A percentile compares a stretch with the other conserved stretches of the same genome.
These are phyloP conservation scores for Coemansia reversa DNA, from an alignment of 192 early-diverging fungal genomes.

Conservation along the genomic window DNA sequence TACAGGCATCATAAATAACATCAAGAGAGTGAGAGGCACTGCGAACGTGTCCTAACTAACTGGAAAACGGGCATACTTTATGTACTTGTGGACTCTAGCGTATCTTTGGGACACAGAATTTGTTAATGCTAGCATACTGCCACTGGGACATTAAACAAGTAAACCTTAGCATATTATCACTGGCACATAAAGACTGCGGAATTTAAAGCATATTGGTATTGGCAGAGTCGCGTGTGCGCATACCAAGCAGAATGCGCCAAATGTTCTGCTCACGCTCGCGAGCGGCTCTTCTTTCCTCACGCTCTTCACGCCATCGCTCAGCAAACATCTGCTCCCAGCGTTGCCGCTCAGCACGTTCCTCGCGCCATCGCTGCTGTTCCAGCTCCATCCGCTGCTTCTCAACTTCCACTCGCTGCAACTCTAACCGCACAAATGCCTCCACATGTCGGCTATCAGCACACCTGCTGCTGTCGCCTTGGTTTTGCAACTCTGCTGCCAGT, in stretches of 20 bases:
- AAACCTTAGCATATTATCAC: too few species aligned
- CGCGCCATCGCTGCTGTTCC: constrained; percentile 37
- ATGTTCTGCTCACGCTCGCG: constrained; percentile 30
- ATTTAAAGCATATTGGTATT: too few species aligned
- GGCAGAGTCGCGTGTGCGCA: constrained; percentile 5
- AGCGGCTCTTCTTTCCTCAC: constrained; percentile 22
- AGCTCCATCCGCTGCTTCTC: constrained; percentile 21
- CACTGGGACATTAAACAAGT: too few species aligned
- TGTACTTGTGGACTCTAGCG: too few species aligned
- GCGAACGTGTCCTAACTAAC: too few species aligned
- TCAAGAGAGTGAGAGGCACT: too few species aligned
- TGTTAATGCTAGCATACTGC: too few species aligned
- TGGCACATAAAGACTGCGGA: too few species aligned
- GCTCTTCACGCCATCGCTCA: constrained; percentile 39
- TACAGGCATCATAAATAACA: neutral
- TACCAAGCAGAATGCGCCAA: constrained; percentile 20
- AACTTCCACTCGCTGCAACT: constrained; percentile 20
- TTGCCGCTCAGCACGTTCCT: constrained; percentile 24
- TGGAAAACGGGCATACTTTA: too few species aligned
- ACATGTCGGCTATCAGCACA: neutral
- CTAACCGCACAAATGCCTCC: constrained; percentile 26
- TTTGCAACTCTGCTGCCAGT: neutral
- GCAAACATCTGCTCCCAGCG: constrained; percentile 37
- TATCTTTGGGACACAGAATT: too few species aligned
- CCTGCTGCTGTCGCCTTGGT: neutral